phyloP scores from a whole-genome alignment of 2,329 filamentous ascomycete genomes.

The Fusarium chaquense region DNA sequence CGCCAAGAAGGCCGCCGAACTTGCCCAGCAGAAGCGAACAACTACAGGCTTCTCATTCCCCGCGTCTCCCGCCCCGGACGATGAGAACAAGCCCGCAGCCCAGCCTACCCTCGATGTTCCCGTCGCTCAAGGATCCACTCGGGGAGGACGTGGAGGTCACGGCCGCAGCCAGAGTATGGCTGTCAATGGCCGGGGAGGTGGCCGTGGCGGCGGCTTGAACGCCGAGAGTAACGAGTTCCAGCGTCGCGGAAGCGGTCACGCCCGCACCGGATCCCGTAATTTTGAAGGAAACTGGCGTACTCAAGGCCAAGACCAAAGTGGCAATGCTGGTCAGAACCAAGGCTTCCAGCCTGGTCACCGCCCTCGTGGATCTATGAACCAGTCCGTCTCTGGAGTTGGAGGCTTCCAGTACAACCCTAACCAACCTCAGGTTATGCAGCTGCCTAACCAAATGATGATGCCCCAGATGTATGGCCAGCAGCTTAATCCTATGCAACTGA shows the following conservation, averaged over 20 bases:
- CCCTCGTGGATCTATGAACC: constrained; percentile 83
- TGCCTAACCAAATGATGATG: constrained; percentile 88
- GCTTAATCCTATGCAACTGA: constrained; percentile 87
- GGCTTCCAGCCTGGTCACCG: constrained; percentile 95
- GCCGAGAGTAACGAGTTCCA: constrained; percentile 71
- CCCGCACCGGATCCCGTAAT: constrained; percentile 86
- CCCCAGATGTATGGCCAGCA: constrained; percentile 90
- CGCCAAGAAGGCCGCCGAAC: constrained; percentile 96
- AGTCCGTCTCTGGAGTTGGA: constrained; percentile 85
- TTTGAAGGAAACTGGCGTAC: constrained; percentile 99
- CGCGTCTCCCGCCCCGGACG: constrained; percentile 69
- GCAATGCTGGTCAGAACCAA: constrained; percentile 66
- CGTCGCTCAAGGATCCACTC: constrained; percentile 58
- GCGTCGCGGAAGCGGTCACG: constrained; percentile 84
- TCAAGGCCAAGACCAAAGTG: constrained; percentile 70
- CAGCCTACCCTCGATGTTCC: constrained; percentile 51
- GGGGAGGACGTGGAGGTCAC: constrained; percentile 70
- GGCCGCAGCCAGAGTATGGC: constrained; percentile 94
- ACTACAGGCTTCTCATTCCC: constrained; percentile 96
- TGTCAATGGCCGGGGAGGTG: constrained; percentile 76
- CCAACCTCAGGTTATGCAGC: constrained; percentile 88
- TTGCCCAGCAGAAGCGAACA: constrained; percentile 96
- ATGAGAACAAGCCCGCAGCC: constrained; percentile 57
- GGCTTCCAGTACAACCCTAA: constrained; percentile 85
- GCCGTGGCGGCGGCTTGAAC: constrained; percentile 72